Conservation (phyloP, 306 rosid genomes). For the Lathyrus tuberosus region DNA sequence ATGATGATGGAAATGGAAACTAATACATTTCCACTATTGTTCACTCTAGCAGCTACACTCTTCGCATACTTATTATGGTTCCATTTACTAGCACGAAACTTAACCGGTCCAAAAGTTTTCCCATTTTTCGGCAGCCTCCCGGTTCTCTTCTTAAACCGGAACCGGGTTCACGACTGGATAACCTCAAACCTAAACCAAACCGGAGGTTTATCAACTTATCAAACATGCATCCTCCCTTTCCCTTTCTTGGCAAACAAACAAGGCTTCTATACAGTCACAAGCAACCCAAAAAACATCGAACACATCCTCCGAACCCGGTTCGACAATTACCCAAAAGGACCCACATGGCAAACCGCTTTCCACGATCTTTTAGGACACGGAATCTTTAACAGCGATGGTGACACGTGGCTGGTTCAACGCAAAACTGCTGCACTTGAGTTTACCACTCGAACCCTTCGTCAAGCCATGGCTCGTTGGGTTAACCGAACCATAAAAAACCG, state of each 20-base stretch:
- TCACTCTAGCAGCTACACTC: constrained; percentile 42
- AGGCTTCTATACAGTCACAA: constrained; percentile 74
- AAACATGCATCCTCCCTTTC: constrained; percentile 52
- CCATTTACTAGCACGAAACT: constrained; percentile 50
- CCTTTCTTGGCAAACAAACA: constrained; percentile 73
- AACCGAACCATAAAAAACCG: constrained; percentile 77
- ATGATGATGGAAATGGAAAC: constrained; percentile 44
- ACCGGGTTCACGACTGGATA: constrained; percentile 80
- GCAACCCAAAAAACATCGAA: constrained; percentile 80
- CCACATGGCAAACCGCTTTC: constrained; percentile 81
- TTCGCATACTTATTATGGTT: constrained; percentile 69
- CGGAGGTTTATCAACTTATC: constrained; percentile 63
- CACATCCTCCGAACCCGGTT: constrained; percentile 80
- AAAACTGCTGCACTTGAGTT: constrained; percentile 97
- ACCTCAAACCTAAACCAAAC: constrained; percentile 51
- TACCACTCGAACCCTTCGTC: constrained; percentile 82
- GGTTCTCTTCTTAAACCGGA: constrained; percentile 55
- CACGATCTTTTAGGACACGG: constrained; percentile 91
- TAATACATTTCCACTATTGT: constrained; percentile 50
- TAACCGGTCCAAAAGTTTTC: constrained; percentile 75
- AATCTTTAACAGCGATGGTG: constrained; percentile 91
- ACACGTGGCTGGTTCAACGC: constrained; percentile 87
- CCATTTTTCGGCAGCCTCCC: constrained; percentile 88
- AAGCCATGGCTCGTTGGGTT: constrained; percentile 97
- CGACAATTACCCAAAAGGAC: constrained; percentile 91